Base-by-base conservation (phyloP, 352 stramenopile species). In the Pythium vanterpoolii region DNA sequence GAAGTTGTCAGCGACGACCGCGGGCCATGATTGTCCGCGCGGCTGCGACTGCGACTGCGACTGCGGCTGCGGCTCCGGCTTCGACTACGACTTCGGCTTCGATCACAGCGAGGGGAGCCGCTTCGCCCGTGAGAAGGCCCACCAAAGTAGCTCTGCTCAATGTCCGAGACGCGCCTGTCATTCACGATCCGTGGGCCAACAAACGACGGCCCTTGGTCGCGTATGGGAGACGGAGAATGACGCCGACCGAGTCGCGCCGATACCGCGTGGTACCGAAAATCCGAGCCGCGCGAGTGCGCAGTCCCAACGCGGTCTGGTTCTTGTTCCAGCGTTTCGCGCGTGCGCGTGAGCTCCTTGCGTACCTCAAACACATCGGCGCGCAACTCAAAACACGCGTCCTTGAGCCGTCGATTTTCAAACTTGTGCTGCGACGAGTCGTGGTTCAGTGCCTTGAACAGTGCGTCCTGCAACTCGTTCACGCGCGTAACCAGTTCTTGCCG, bases 341-440 rank as follows among this genome's bases (percentile, higher is more conserved):
- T 19, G 3, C 14, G 13, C 3, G 21, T 19, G 8, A 59, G 18
- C 21, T 60, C 33, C 42, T 77, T 62, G 4, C 60, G 58, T 11
- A 82, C 34, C 28, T 70, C 66, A 3, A 64, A 64, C 6, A 81
- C 27, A 8, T 74, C 63, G 4, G 56, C 69, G 39, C 80, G 70
- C 23, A 77, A 16, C 23, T 85, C 73, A 56, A 81, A 84, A 3
- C 75, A 24, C 5, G 71, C 65, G 26, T 84, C 77, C n/a, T 77
- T 79, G 26, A 83, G 42, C 9, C 73, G 72, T n/a, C 54, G 66
- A 49, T 83, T 86, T 43, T 83, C 74, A 11, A 56, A 64, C 14
- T 60, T 55, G 59, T 88, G 76, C 43, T 66, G 60, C 19, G 50
- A 52, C 11, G 76, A 77, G 52, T 88, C 74, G 34, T 73, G 68